These are phyloP conservation scores for Alloascoidea africana DNA, from an alignment of 805 yeast species.

Conservation along the genomic window DNA sequence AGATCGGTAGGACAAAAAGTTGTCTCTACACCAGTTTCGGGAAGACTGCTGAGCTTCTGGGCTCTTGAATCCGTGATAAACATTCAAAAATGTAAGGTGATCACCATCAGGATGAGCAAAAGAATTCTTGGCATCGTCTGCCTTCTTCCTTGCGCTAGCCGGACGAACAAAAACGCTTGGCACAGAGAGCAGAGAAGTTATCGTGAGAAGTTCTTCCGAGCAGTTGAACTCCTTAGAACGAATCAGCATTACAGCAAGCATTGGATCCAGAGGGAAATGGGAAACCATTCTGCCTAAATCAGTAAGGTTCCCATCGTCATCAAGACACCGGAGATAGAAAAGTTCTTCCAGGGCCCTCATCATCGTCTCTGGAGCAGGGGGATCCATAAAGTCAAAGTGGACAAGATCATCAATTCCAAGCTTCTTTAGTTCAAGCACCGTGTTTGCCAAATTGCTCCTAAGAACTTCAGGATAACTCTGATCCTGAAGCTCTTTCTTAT, in stretches of 20 bases:
- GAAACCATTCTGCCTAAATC: slow-evolving; percentile 83
- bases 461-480: slow-evolving; percentile 94
- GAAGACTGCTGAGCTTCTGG: slow-evolving; percentile 49
- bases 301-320: slow-evolving; percentile 85
- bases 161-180: slow-evolving; percentile 95
- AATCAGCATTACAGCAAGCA: slow-evolving; percentile 84
- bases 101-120: slow-evolving; percentile 95
- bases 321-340: slow-evolving; percentile 77
- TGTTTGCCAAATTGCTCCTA: slow-evolving; percentile 78
- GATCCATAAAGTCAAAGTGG: slow-evolving; percentile 97
- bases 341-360: slow-evolving; percentile 96
- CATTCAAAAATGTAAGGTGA: slow-evolving; percentile 81
- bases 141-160: slow-evolving; percentile 68
- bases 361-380: slow-evolving; percentile 99
- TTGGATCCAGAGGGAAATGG: slow-evolving; percentile 90
- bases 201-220: slow-evolving; percentile 75
- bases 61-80: slow-evolving; percentile 65
- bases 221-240: slow-evolving; percentile 77
- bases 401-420: slow-evolving; percentile 92
- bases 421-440: slow-evolving; percentile 86
- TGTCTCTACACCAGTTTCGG: slow-evolving; percentile 82
- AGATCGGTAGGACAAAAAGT: slow-evolving; percentile 73
- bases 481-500: slow-evolving; percentile 82
- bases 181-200: slow-evolving; percentile 82
- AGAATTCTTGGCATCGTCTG: slow-evolving; percentile 76